These are phyloP conservation scores for Discostella stelligeroides DNA, from an alignment of 108 stramenopile genomes.

Conservation along the genomic window DNA sequence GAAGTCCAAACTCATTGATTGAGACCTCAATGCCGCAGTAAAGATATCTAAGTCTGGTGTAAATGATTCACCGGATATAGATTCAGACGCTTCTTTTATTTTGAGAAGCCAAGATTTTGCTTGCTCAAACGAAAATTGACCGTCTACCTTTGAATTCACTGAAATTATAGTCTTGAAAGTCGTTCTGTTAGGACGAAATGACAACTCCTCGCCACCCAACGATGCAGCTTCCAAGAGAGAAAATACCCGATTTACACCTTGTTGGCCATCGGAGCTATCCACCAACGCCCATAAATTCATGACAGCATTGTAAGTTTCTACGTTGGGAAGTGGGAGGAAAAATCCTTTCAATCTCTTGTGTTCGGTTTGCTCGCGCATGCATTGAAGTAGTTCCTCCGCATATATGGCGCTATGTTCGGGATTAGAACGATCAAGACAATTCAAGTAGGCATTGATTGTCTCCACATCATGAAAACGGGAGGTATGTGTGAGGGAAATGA, in stretches of 20 bases:
- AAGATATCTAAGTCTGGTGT: slow-evolving; percentile 53
- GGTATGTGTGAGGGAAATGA: slow-evolving; percentile 18
- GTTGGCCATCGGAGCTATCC: slow-evolving; percentile 32
- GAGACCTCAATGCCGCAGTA: slow-evolving; percentile 72
- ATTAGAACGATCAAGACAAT: slow-evolving; percentile 53
- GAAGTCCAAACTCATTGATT: slow-evolving; percentile 20
- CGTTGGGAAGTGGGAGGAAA: slow-evolving; percentile 56
- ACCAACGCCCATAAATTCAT: slow-evolving; percentile 60
- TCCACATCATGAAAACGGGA: slow-evolving; percentile 50
- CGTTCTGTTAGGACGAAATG: slow-evolving; percentile 29
- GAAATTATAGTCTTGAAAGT: slow-evolving; percentile 39
- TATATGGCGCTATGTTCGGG: slow-evolving; percentile 32
- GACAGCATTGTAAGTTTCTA: slow-evolving; percentile 58
- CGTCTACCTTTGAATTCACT: slow-evolving; percentile 28
- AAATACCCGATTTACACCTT: slow-evolving; percentile 40
- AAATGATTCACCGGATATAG: slow-evolving; percentile 20
- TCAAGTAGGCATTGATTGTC: slow-evolving; percentile 64
- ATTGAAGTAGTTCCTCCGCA: slow-evolving; percentile 52
- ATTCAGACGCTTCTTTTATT: slow-evolving; percentile 47
- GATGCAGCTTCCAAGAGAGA: slow-evolving; percentile 40
- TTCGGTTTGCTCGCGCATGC: slow-evolving; percentile 44
- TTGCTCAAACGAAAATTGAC: slow-evolving; percentile 54
- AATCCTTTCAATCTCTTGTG: slow-evolving; percentile 18
- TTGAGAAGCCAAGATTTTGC: slow-evolving; percentile 48
- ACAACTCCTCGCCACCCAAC: not conserved